Evolutionary conservation across 805 yeast genomes (phyloP).

Genomic region (Starmerella stellata): DNA sequence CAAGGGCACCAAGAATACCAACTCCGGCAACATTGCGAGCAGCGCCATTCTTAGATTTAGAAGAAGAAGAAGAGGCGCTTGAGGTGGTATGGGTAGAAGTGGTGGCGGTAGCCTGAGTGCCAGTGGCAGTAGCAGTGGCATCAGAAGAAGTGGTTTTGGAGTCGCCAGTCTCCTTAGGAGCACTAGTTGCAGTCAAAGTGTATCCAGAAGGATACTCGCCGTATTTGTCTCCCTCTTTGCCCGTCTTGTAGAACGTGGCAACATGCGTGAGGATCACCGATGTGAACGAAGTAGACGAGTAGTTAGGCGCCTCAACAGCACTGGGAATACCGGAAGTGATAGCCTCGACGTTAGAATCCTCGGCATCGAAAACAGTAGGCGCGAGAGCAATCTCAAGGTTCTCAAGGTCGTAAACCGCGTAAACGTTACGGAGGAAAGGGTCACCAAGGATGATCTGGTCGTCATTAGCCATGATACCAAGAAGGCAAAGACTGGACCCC

Average conservation of each 20-base stretch:
- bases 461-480: conserved; percentile 19
- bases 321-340: conserved; percentile 19
- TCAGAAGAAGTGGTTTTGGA: too few relatives aligned
- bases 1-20: neutral
- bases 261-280: conserved; percentile 1
- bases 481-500: conserved; percentile 8
- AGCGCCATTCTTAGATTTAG: neutral
- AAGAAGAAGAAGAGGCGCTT: neutral
- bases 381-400: conserved; percentile 39
- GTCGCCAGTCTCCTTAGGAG: conserved; percentile 15
- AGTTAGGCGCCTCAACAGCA: conserved; percentile 15
- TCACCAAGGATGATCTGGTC: conserved; percentile 40
- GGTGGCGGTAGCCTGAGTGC: neutral
- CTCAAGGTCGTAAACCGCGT: conserved; percentile 50
- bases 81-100: neutral
- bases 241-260: neutral
- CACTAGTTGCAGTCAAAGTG: too few relatives aligned
- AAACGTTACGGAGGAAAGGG: conserved; percentile 43
- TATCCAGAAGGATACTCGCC: neutral
- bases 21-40: neutral
- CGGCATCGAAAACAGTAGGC: conserved; percentile 23
- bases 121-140: too few relatives aligned
- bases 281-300: conserved; percentile 8
- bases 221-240: neutral
- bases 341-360: conserved; percentile 18